Conservation (phyloP, 2,329 filamentous ascomycete species). For the Cercospora brassicicola region DNA sequence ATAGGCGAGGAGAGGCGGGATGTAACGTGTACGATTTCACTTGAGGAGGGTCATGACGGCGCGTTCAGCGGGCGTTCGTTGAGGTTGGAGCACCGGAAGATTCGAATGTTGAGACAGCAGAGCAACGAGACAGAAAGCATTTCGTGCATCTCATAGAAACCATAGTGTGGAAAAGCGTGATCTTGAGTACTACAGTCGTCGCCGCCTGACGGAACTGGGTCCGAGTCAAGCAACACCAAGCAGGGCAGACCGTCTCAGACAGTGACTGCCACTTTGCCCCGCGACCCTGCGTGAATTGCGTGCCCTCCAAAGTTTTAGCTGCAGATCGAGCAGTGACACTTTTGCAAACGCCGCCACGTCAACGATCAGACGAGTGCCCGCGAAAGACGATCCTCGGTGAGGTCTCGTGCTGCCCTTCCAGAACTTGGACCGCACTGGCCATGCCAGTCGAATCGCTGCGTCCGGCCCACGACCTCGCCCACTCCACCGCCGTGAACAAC, state of each 20-base stretch:
- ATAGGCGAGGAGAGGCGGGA: conserved; percentile 45
- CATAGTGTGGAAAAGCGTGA: neutral
- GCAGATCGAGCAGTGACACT: neutral
- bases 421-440: neutral
- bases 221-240: neutral
- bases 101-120: conserved; percentile 4
- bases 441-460: conserved; percentile 11
- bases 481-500: neutral
- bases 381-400: neutral
- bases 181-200: neutral
- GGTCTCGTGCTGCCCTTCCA: neutral
- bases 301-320: conserved; percentile 1
- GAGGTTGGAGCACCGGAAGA: conserved; percentile 1
- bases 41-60: neutral
- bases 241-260: neutral
- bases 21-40: conserved; percentile 7
- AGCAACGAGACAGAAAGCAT: conserved; percentile 5
- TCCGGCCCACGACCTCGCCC: neutral
- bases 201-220: neutral
- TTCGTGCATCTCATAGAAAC: neutral
- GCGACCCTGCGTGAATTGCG: neutral
- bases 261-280: neutral
- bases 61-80: conserved; percentile 12
- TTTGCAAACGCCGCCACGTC: neutral
- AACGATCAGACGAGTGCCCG: neutral